Evolutionary conservation across 768 basidiomycete genomes (phyloP).

Genomic region (Polyporus arcularius): DNA sequence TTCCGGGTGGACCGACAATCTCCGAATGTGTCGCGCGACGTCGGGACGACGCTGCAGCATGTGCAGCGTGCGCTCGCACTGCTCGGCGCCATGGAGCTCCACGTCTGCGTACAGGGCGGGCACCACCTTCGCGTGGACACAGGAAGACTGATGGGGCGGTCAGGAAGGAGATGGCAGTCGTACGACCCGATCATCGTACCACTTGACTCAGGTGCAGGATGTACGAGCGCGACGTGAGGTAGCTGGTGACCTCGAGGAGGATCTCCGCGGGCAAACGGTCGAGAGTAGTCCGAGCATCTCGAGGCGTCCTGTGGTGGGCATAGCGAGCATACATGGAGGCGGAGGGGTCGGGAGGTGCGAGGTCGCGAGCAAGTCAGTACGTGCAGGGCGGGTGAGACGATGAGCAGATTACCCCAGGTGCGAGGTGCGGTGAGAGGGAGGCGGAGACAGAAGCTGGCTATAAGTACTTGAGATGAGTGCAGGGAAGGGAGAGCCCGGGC

Average conservation of each 20-base stretch:
- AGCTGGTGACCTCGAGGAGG: constrained; percentile 63
- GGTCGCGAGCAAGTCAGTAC: neutral
- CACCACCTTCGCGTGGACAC: constrained; percentile 52
- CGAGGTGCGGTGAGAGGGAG: neutral
- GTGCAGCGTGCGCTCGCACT: constrained; percentile 62
- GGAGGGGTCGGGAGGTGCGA: neutral
- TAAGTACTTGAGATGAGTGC: neutral
- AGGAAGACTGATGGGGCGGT: constrained; percentile 45
- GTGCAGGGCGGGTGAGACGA: neutral
- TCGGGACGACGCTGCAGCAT: constrained; percentile 60
- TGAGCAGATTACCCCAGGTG: neutral
- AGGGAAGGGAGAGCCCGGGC: too few relatives aligned
- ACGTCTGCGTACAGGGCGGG: constrained; percentile 63
- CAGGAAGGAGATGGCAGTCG: neutral
- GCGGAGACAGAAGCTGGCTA: too few relatives aligned
- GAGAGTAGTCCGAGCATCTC: constrained; percentile 2
- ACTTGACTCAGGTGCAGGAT: constrained; percentile 60
- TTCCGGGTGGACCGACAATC: constrained; percentile 52
- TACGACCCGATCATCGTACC: constrained; percentile 40
- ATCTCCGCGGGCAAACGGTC: constrained; percentile 55
- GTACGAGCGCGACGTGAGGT: constrained; percentile 54
- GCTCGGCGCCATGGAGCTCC: constrained; percentile 51
- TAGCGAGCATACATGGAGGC: constrained; percentile 2
- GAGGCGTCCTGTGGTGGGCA: neutral
- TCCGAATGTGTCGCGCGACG: constrained; percentile 68